Evolutionary conservation across 208 protist genomes (phyloP), one percentile per base, ranked within the genome.

Genomic region (Naegleria lovaniensis): DNA sequence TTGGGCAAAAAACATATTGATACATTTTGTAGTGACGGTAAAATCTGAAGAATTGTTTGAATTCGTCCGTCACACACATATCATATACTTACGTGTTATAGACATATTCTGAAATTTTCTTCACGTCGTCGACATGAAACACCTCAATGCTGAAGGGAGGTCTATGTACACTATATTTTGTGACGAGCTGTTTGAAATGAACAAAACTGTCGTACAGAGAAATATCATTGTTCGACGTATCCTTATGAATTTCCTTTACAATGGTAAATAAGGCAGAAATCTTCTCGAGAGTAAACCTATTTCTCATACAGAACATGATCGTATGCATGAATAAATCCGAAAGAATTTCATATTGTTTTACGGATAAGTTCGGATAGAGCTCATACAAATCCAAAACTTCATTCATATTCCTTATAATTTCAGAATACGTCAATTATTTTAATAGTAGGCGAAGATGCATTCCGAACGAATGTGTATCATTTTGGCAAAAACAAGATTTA

Each of bases 11-110:
- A 83, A 95, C 95, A 90, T 96, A 98, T 39, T 94, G 90, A 93
- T 98, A 98, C 95, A 98, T 96, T 92, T 97, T 98, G 91, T 97
- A 98, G 89, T 97, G 95, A 15, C 96, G 7, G 38, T 88, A 88
- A 39, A 79, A 79, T 36, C 67, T 79, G 9, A 79, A 79, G 0
- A 36, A 79, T 0, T 36, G 29, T n/a, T n/a, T n/a, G n/a, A n/a
- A 79, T 79, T 79, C 19, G 36, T 19, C 55, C 19, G 4, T 19
- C 43, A 9, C 43, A 48, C 43, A 9, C 43, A 48, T 48, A 9
- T 48, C 43, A 48, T 9, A 93, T 92, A 96, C 97, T 92, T 98
- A 98, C 43, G 95, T 96, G 52, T 90, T 92, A 38, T 97, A 92
- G 13, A 97, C 76, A 91, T 98, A 98, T 85, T 96, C 95, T 85